These are phyloP conservation scores for Zelonia costaricensis DNA, from an alignment of 208 protist species.

Conservation along the genomic window DNA sequence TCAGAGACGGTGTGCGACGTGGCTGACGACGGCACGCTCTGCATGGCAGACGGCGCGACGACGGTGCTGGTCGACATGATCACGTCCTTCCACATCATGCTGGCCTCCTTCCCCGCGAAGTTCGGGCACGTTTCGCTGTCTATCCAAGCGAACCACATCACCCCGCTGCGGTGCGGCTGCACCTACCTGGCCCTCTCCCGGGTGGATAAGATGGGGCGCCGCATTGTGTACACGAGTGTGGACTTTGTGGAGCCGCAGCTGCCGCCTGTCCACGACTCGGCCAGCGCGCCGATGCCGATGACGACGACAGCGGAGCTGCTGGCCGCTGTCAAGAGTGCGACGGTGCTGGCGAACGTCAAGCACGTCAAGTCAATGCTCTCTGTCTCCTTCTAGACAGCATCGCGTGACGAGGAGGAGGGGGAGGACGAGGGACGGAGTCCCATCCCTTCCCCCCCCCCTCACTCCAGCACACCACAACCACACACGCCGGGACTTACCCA, in stretches of 20 bases:
- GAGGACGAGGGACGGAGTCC: too few relatives aligned
- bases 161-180: slow-evolving; percentile 21
- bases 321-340: slow-evolving; percentile 13
- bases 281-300: slow-evolving; percentile 7
- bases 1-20: slow-evolving; percentile 17
- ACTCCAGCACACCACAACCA: too few relatives aligned
- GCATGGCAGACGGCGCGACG: slow-evolving; percentile 13
- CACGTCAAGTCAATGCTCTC: slow-evolving; percentile 51
- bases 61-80: slow-evolving; percentile 39
- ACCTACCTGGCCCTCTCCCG: slow-evolving; percentile 29
- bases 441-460: neutral
- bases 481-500: too few relatives aligned
- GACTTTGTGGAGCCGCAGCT: slow-evolving; percentile 38
- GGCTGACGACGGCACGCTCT: neutral
- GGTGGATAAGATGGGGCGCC: slow-evolving; percentile 54
- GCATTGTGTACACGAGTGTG: slow-evolving; percentile 45
- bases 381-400: neutral
- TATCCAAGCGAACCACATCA: slow-evolving; percentile 43
- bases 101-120: slow-evolving; percentile 24
- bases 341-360: slow-evolving; percentile 43
- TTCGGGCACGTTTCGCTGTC: slow-evolving; percentile 45
- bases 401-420: too few relatives aligned
- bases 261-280: slow-evolving; percentile 4
- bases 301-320: slow-evolving; percentile 24
- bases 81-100: slow-evolving; percentile 61